Evolutionary conservation across 1,284 basidiomycete genomes (phyloP).

Genomic region (Boletus hoseneyae): DNA sequence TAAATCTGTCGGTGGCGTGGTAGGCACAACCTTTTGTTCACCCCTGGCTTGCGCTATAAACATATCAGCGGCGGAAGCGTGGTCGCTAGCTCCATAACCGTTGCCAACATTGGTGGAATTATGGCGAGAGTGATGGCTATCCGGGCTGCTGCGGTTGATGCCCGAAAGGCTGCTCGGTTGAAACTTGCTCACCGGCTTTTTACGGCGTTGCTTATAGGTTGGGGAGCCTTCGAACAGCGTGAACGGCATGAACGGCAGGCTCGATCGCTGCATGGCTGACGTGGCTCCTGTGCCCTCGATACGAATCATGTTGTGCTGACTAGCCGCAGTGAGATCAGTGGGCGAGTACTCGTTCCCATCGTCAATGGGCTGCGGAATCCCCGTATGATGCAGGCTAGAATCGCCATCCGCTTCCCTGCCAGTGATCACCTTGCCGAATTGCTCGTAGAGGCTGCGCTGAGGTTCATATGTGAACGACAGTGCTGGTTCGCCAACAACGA

Average conservation of each 20-base stretch:
- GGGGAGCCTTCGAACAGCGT: constrained; percentile 81
- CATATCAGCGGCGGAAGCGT: constrained; percentile 56
- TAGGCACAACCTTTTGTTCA: constrained; percentile 38
- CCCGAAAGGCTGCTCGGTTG: constrained; percentile 25
- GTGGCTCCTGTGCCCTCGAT: constrained; percentile 26
- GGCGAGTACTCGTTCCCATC: constrained; percentile 14
- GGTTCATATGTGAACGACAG: constrained; percentile 81
- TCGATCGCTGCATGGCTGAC: constrained; percentile 33
- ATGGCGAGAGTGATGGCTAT: constrained; percentile 20
- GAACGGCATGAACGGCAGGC: constrained; percentile 60
- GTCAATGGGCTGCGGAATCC: constrained; percentile 13
- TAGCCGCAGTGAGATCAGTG: neutral
- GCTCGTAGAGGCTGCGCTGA: constrained; percentile 81
- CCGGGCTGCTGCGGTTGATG: constrained; percentile 23
- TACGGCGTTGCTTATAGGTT: constrained; percentile 83
- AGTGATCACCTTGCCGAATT: constrained; percentile 62
- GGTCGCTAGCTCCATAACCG: constrained; percentile 34
- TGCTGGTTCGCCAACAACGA: constrained; percentile 77
- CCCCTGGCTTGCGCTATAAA: constrained; percentile 59
- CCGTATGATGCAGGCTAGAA: constrained; percentile 42
- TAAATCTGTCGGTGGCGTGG: constrained; percentile 20
- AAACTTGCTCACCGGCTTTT: constrained; percentile 52
- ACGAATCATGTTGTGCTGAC: constrained; percentile 25
- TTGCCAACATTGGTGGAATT: constrained; percentile 31
- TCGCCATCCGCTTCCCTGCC: constrained; percentile 41